Percentiles rank a stretch among this genome's conserved stretches.
Conservation (phyloP, 352 stramenopile genomes). For the Phytophthora ramorum region DNA sequence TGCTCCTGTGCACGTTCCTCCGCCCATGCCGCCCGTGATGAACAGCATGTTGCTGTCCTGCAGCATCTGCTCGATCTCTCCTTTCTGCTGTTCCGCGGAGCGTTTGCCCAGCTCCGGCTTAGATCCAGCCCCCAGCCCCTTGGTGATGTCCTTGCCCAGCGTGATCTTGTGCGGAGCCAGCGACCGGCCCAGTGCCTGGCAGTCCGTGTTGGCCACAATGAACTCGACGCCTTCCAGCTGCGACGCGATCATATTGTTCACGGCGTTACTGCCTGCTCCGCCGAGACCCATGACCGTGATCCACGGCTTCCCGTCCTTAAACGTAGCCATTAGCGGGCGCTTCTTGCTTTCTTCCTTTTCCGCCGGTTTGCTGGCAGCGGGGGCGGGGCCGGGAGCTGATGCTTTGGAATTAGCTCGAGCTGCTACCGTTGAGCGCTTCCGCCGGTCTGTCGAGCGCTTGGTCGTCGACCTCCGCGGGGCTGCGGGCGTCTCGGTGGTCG, state of each 20-base stretch:
- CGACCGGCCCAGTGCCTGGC: slow-evolving; percentile 87
- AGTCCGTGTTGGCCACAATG: slow-evolving; percentile 97
- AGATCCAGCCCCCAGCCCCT: slow-evolving; percentile 81
- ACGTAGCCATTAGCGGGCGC: slow-evolving; percentile 48
- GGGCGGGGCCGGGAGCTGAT: not conserved
- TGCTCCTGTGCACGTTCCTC: slow-evolving; percentile 92
- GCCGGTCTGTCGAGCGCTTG: slow-evolving; percentile 37
- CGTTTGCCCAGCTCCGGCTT: slow-evolving; percentile 82
- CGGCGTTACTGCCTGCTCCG: slow-evolving; percentile 85
- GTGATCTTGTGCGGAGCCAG: slow-evolving; percentile 85
- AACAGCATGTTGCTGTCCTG: slow-evolving; percentile 96
- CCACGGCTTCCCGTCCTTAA: slow-evolving; percentile 86
- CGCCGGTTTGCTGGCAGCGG: not conserved
- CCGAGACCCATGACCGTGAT: slow-evolving; percentile 89
- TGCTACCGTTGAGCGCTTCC: slow-evolving; percentile 29
- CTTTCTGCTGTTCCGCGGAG: slow-evolving; percentile 88
- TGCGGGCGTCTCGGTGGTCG: slow-evolving; percentile 2
- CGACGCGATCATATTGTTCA: slow-evolving; percentile 92
- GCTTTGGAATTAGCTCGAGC: slow-evolving; percentile 12
- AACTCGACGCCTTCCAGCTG: slow-evolving; percentile 94
- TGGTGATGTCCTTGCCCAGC: slow-evolving; percentile 86
- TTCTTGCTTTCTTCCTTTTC: slow-evolving; percentile 52
- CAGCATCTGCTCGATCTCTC: slow-evolving; percentile 91
- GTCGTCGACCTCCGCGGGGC: slow-evolving; percentile 5
- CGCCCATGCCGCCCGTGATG: slow-evolving; percentile 96